These are phyloP conservation scores for Avena atlantica DNA, from an alignment of 176 grass and related monocot genomes.

Conservation along the genomic window DNA sequence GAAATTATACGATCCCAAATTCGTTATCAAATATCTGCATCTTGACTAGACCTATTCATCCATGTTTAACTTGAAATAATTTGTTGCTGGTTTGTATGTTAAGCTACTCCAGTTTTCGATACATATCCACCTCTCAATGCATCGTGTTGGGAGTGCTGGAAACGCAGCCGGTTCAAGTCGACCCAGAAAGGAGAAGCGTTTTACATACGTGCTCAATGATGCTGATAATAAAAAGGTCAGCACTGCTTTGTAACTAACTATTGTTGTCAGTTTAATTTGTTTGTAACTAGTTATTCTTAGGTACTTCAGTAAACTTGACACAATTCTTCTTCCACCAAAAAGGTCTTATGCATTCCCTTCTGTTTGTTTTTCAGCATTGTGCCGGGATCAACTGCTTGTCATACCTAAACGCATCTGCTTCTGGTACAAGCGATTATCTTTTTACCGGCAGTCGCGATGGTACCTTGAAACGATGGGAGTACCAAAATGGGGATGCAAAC, in stretches of 20 bases:
- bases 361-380: constrained; percentile 80
- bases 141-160: constrained; percentile 89
- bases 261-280: not conserved
- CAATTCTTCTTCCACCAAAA: not conserved
- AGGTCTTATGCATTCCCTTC: constrained; percentile 34
- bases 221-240: constrained; percentile 90
- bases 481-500: constrained; percentile 59
- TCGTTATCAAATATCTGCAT: not conserved
- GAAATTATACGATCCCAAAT: not conserved
- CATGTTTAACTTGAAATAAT: not conserved
- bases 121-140: constrained; percentile 68
- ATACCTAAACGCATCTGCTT: constrained; percentile 68
- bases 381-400: constrained; percentile 90
- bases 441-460: constrained; percentile 95
- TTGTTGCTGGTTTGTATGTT: constrained; percentile 31
- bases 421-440: constrained; percentile 76
- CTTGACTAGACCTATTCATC: constrained; percentile 11
- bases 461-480: constrained; percentile 94
- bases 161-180: constrained; percentile 74
- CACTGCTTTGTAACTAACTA: not conserved
- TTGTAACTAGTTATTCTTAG: not conserved
- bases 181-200: constrained; percentile 93
- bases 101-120: constrained; percentile 46
- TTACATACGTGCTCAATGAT: constrained; percentile 95
- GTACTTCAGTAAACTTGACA: constrained; percentile 38